Base-by-base conservation (phyloP, 2,329 filamentous ascomycete species). In the Ophiostoma perfectum region DNA sequence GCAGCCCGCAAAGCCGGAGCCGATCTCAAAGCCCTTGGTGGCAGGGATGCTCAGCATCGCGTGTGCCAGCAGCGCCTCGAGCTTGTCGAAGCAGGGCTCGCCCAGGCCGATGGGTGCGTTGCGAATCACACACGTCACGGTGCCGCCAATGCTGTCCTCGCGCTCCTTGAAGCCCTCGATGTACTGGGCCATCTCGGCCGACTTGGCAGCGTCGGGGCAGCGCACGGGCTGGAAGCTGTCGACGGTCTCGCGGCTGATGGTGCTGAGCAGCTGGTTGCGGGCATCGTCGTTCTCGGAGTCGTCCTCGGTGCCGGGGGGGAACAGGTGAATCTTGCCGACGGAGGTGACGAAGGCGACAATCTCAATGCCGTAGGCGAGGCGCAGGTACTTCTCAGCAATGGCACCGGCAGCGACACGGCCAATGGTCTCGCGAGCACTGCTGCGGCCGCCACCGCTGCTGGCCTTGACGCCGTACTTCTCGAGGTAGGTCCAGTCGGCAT, bases 401-500 rank as follows among this genome's bases (percentile, higher is more conserved):
- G 93, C 91, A 69, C 93, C 93, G 27, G 93, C 93, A 66, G 94
- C 93, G 36, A 98, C 94, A 73, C 94, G 87, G 72, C 90, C 92
- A 76, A 98, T 97, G 11, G 94, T 98, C 84, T 98, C 94, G 72
- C 94, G 84, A n/a, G 95, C 95, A 77, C 90, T 93, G 77, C 90
- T 93, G 71, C 95, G 86, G 67, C 95, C 94, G 74, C 95, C 94
- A 69, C 95, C 94, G 71, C 89, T 93, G 77, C 88, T 91, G 49
- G 95, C 93, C 82, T 96, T 96, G 74, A 96, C 88, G 69, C 94
- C 94, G 78, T 99, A 99, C 81, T 98, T 98, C 79, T 97, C 91
- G 70, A 97, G 84, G 81, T 98, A 98, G 70, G 95, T 98, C 87
- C 90, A 97, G 80, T 98, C 94, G 70, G 95, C 94, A 80, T 98